A percentile compares a stretch with the other conserved stretches of the same genome.
Evolutionary conservation across 2,329 filamentous ascomycete species (phyloP).

Genomic region (Trichoderma brevicompactum): DNA sequence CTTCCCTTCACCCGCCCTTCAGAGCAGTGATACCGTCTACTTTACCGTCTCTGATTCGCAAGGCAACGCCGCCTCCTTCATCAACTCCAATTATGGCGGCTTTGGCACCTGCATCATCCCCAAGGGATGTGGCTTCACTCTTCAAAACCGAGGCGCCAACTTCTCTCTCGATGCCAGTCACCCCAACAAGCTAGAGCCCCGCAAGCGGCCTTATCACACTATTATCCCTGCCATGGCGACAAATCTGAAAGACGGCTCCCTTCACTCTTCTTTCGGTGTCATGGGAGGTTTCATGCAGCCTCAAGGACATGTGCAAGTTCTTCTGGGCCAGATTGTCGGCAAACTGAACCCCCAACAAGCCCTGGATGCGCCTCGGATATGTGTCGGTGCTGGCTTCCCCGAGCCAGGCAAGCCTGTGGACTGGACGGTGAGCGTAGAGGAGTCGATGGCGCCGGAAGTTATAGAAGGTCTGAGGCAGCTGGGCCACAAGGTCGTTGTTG

Average conservation of each 20-base stretch:
- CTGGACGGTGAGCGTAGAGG: constrained; percentile 76
- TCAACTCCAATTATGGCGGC: constrained; percentile 91
- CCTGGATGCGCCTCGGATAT: constrained; percentile 88
- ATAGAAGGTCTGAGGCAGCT: constrained; percentile 67
- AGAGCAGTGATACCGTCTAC: constrained; percentile 91
- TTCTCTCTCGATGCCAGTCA: constrained; percentile 74
- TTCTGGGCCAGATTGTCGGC: constrained; percentile 87
- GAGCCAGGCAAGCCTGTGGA: constrained; percentile 62
- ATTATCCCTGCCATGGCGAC: constrained; percentile 95
- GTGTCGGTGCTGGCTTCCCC: constrained; percentile 76
- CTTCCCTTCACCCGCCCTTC: constrained; percentile 71
- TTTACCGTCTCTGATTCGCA: constrained; percentile 80
- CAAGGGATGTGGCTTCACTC: constrained; percentile 82
- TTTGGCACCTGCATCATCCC: constrained; percentile 91
- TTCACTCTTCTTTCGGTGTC: constrained; percentile 90
- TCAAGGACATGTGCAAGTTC: constrained; percentile 90
- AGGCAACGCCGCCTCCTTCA: constrained; percentile 93
- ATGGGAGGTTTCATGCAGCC: constrained; percentile 99
- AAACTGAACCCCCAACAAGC: constrained; percentile 83
- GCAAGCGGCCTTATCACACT: constrained; percentile 94
- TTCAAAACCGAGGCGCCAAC: constrained; percentile 91
- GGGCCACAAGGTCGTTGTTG: constrained; percentile 74
- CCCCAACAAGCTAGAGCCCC: constrained; percentile 78
- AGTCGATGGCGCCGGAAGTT: constrained; percentile 73
- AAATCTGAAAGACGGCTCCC: constrained; percentile 69